Evolutionary conservation across 1,284 basidiomycete species (phyloP).

Genomic region (Porodaedalea pini): DNA sequence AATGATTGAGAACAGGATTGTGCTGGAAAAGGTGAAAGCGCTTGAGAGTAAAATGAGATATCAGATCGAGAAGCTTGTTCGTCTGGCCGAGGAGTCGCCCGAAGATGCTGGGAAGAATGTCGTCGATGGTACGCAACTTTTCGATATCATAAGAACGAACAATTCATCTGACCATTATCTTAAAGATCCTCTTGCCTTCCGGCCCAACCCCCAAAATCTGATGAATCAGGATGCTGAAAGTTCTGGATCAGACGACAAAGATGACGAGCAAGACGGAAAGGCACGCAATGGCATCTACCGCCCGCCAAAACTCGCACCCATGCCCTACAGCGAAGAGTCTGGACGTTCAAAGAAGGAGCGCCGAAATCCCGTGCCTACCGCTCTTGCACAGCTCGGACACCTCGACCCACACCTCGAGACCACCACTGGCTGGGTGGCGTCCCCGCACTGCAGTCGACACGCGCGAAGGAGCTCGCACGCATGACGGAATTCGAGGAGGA

Average conservation of each 20-base stretch:
- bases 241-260: conserved; percentile 30
- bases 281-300: conserved; percentile 68
- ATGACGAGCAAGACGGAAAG: conserved; percentile 31
- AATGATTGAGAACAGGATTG: conserved; percentile 68
- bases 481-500: conserved; percentile 95
- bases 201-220: conserved; percentile 79
- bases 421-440: conserved; percentile 75
- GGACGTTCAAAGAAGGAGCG: conserved; percentile 41
- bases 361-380: conserved; percentile 58
- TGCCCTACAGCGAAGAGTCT: conserved; percentile 78
- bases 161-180: conserved; percentile 4
- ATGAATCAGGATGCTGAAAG: conserved; percentile 39
- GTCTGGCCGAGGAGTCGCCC: conserved; percentile 60
- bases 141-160: background rate
- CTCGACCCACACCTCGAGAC: conserved; percentile 70
- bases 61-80: conserved; percentile 91
- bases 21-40: conserved; percentile 76
- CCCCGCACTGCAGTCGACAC: conserved; percentile 55
- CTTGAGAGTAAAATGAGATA: conserved; percentile 89
- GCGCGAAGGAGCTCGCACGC: conserved; percentile 75
- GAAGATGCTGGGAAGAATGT: conserved; percentile 48
- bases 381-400: conserved; percentile 67
- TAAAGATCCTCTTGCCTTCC: conserved; percentile 85
- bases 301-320: conserved; percentile 88
- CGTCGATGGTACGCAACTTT: conserved; percentile 55